Conservation (phyloP, 225 moss, liverwort and hornwort species). For the Pleurozium schreberi region DNA sequence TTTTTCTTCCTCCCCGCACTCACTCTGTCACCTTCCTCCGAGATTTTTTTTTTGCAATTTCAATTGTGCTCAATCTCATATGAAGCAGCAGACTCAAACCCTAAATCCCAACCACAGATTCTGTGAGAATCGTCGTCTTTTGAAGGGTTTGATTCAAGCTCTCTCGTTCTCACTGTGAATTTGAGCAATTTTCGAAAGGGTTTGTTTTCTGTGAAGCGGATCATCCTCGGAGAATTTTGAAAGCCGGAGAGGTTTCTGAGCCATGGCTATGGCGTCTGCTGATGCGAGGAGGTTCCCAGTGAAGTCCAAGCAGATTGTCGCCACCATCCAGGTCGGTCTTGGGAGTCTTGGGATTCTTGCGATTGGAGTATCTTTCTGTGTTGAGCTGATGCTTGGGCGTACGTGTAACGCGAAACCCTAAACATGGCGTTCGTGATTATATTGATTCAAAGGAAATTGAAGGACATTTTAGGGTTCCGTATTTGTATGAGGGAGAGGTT, state of each 20-base stretch:
- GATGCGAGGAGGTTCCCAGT: constrained; percentile 14
- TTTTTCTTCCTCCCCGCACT: neutral
- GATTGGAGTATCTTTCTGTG: neutral
- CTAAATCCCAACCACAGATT: neutral
- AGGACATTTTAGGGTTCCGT: neutral
- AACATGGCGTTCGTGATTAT: neutral
- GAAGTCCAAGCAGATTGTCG: constrained; percentile 26
- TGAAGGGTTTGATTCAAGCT: neutral
- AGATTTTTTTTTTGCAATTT: neutral
- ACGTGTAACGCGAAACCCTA: too few relatives aligned
- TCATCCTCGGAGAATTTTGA: neutral
- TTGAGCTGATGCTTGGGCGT: neutral
- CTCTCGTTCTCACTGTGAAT: neutral
- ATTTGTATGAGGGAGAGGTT: neutral
- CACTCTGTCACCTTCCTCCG: neutral
- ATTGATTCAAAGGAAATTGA: neutral
- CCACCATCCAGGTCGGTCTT: constrained; percentile 23
- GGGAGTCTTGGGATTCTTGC: neutral
- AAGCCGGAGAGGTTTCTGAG: neutral
- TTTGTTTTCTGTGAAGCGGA: neutral
- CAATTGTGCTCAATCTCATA: neutral
- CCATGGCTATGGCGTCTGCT: constrained; percentile 1
- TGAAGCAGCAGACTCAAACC: neutral
- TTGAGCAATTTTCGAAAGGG: neutral
- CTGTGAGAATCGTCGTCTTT: neutral